phyloP scores from a whole-genome alignment of 1,284 basidiomycete species.

The Melampsora abietis-canadensis region DNA sequence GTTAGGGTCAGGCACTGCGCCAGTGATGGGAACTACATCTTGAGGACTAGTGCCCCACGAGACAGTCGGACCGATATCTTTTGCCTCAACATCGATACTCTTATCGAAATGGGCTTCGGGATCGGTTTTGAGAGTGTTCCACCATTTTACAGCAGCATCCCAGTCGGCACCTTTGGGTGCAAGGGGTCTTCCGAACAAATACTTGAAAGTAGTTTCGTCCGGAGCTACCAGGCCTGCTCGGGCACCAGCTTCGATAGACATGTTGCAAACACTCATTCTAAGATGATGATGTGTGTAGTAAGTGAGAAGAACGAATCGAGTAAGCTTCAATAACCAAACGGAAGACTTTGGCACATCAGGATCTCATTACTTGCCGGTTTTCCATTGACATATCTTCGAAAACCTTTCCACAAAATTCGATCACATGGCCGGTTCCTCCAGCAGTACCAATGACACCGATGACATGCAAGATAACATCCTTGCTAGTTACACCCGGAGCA shows the following conservation, averaged over 20 bases:
- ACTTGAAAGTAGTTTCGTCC: conserved; percentile 82
- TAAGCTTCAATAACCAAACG: background rate
- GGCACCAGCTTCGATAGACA: conserved; percentile 95
- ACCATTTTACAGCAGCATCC: conserved; percentile 83
- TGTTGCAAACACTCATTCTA: conserved; percentile 93
- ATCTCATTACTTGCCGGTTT: conserved; percentile 56
- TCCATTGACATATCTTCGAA: conserved; percentile 92
- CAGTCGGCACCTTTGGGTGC: conserved; percentile 79
- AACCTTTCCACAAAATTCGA: conserved; percentile 88
- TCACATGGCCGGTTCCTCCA: conserved; percentile 86
- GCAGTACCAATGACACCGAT: conserved; percentile 92
- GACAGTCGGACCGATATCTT: conserved; percentile 87
- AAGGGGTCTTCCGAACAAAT: conserved; percentile 79
- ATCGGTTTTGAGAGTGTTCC: conserved; percentile 80
- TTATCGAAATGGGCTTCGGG: conserved; percentile 85
- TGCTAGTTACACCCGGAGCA: conserved; percentile 81
- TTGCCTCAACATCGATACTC: conserved; percentile 77
- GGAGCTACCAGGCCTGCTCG: conserved; percentile 93
- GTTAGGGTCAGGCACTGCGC: conserved; percentile 75
- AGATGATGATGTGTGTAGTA: background rate
- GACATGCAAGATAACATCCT: conserved; percentile 91
- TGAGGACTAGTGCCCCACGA: conserved; percentile 97
- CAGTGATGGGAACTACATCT: conserved; percentile 83
- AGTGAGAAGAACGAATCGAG: background rate
- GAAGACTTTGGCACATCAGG: background rate